A percentile compares a stretch with the other conserved stretches of the same genome.
These are phyloP conservation scores for Pythium graminicola DNA, from an alignment of 352 stramenopile species.

Conservation along the genomic window DNA sequence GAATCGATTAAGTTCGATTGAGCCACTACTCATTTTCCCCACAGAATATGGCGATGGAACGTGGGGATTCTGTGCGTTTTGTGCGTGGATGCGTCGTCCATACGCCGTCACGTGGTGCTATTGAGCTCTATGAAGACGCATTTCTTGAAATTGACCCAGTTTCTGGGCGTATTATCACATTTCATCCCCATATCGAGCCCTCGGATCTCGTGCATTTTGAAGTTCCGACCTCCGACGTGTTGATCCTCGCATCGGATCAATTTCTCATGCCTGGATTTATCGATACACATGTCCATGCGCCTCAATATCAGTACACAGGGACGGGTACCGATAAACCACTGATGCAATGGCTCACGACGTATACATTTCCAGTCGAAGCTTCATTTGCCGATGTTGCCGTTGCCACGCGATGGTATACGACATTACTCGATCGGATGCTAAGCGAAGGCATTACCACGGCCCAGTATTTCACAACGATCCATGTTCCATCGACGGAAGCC, in stretches of 20 bases:
- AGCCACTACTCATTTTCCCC: too few relatives aligned
- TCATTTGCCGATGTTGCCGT: slow-evolving; percentile 48
- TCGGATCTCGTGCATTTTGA: slow-evolving; percentile 21
- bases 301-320: slow-evolving; percentile 86
- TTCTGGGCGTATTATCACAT: slow-evolving; percentile 32
- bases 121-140: slow-evolving; percentile 41
- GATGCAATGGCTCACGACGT: slow-evolving; percentile 88
- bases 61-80: slow-evolving; percentile 18
- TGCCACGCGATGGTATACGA: slow-evolving; percentile 61
- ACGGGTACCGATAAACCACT: slow-evolving; percentile 85
- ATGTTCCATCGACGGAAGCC: slow-evolving; percentile 67
- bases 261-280: slow-evolving; percentile 92
- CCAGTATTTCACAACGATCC: slow-evolving; percentile 88
- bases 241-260: slow-evolving; percentile 62
- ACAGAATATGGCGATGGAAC: neutral
- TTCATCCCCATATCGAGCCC: slow-evolving; percentile 31
- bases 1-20: too few relatives aligned
- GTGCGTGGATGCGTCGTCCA: slow-evolving; percentile 43
- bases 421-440: slow-evolving; percentile 67
- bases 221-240: too few relatives aligned
- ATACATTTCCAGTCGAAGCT: slow-evolving; percentile 88
- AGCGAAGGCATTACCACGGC: slow-evolving; percentile 80
- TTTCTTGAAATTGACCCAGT: slow-evolving; percentile 33
- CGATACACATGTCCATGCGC: slow-evolving; percentile 91
- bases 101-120: slow-evolving; percentile 28